Conservation (phyloP, 75 land plant species). For the Sequoiadendron giganteum region DNA sequence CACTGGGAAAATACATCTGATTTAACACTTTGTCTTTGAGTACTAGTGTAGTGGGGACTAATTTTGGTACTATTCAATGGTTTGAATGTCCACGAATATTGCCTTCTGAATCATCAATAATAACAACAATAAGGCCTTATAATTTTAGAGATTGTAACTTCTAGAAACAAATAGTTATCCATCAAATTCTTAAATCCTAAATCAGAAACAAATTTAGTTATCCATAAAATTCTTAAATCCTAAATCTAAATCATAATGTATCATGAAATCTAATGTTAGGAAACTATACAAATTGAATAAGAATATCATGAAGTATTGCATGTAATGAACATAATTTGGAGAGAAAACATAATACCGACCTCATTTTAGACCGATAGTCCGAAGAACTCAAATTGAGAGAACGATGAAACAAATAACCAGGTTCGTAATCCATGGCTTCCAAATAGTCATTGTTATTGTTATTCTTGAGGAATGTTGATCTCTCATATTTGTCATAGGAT, state of each 20-base stretch:
- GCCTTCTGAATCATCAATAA: neutral
- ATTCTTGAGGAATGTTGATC: constrained; percentile 6
- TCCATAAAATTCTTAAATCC: too few species aligned
- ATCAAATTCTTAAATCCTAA: too few species aligned
- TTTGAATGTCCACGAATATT: neutral
- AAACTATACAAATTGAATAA: too few species aligned
- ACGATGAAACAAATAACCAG: neutral
- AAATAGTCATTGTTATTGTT: neutral
- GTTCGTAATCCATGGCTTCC: neutral
- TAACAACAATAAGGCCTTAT: neutral
- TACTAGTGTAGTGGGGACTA: neutral
- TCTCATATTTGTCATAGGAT: neutral
- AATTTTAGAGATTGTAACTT: neutral
- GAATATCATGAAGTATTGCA: neutral
- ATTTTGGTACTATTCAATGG: neutral
- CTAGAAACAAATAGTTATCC: too few species aligned
- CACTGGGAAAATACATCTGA: neutral
- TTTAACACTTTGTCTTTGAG: neutral
- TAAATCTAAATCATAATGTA: neutral
- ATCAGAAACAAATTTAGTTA: too few species aligned
- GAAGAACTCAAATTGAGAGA: neutral
- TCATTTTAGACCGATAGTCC: neutral
- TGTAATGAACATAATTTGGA: too few species aligned
- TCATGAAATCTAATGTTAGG: neutral
- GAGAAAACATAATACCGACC: neutral